Conservation (phyloP, 176 grass and related monocot genomes). For the Elymus sibiricus region DNA sequence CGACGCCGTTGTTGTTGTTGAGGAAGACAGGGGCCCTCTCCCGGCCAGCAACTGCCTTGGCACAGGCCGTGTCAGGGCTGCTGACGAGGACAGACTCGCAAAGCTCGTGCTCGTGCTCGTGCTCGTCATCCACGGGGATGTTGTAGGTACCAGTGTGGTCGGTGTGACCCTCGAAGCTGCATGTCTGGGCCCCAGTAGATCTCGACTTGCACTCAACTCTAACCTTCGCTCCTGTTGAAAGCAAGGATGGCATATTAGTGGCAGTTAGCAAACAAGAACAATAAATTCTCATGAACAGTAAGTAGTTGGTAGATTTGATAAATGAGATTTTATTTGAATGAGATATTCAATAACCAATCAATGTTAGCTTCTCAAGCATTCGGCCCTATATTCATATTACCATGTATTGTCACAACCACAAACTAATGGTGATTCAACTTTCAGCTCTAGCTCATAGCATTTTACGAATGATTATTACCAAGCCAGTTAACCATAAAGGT, state of each 20-base stretch:
- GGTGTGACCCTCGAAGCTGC: conserved; percentile 72
- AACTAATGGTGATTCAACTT: not conserved
- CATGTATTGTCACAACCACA: not conserved
- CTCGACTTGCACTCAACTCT: conserved; percentile 73
- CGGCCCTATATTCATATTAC: not conserved
- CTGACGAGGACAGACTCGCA: conserved; percentile 86
- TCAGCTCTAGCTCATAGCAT: not conserved
- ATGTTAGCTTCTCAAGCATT: not conserved
- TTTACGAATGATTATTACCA: not conserved
- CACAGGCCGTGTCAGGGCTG: conserved; percentile 63
- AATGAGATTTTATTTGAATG: not conserved
- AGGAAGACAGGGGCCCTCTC: conserved; percentile 88
- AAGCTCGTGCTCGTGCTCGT: conserved; percentile 77
- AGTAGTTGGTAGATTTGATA: not conserved
- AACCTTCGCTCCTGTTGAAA: conserved; percentile 73
- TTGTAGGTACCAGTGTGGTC: conserved; percentile 91
- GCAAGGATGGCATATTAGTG: not conserved
- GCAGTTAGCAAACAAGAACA: not conserved
- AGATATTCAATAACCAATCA: not conserved
- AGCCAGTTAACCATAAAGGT: not conserved
- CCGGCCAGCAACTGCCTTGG: conserved; percentile 52
- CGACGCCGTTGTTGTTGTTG: conserved; percentile 78
- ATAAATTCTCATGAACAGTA: not conserved
- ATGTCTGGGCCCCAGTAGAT: conserved; percentile 40
- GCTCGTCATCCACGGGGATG: conserved; percentile 57